These are phyloP conservation scores for Leptodontidium sp. DNA, from an alignment of 2,329 filamentous ascomycete species.

Conservation along the genomic window DNA sequence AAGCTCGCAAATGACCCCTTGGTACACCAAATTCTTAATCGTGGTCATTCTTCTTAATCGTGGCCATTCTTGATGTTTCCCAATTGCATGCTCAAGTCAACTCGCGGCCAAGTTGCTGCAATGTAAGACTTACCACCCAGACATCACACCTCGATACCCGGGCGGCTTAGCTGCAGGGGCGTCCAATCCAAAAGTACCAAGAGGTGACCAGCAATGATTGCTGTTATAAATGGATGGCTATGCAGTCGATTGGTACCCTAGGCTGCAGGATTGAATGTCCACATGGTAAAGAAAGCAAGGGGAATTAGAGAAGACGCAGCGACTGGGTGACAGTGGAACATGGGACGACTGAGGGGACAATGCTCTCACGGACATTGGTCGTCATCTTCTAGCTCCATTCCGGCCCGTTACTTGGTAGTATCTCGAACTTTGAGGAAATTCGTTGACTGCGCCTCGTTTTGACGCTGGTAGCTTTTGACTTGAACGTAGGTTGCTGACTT, in stretches of 20 bases:
- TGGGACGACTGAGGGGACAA: not conserved
- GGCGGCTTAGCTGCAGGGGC: no score
- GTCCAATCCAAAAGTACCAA: no score
- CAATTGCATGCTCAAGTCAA: no score
- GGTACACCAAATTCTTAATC: no score
- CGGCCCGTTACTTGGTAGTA: not conserved
- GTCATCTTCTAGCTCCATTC: not conserved
- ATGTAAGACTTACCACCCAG: no score
- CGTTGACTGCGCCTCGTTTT: constrained; percentile 14
- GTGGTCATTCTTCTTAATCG: no score
- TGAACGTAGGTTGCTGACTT: constrained; percentile 8
- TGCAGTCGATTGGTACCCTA: not conserved
- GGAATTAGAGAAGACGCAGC: not conserved
- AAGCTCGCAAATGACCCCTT: no score
- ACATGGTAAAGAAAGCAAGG: not conserved
- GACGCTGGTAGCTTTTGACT: constrained; percentile 3
- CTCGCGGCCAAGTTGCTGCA: no score
- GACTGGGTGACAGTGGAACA: not conserved
- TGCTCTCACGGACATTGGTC: not conserved
- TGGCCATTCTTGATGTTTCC: no score
- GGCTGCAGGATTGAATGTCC: not conserved
- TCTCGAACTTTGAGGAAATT: not conserved
- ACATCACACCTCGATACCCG: no score
- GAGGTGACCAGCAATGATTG: no score
- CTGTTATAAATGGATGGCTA: not conserved